Evolutionary conservation across 1,139 yeast species (phyloP).

Genomic region (Arxiozyma slooffiae): DNA sequence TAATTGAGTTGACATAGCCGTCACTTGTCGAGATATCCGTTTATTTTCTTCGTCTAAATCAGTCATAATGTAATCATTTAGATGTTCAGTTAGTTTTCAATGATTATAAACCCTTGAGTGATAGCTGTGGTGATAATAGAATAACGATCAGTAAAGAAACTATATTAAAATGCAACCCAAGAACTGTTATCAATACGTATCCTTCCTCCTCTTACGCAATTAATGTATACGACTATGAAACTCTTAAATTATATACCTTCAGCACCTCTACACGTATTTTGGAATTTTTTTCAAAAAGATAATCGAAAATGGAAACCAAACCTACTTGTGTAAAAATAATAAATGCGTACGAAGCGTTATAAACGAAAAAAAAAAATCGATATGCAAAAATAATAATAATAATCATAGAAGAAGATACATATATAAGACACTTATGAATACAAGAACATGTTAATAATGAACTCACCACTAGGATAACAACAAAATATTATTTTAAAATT

Average conservation of each 20-base stretch:
- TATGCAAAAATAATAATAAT: no score
- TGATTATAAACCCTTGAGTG: not conserved
- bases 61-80: not conserved
- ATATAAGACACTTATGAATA: no score
- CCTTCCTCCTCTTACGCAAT: not conserved
- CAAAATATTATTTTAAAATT: not conserved
- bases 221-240: not conserved
- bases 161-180: not conserved
- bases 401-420: no score
- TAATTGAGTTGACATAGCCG: constrained; percentile 48
- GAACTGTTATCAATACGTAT: not conserved
- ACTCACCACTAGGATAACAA: not conserved
- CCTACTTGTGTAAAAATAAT: not conserved
- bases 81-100: not conserved
- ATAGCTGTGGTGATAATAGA: no score
- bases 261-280: not conserved
- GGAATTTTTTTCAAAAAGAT: no score
- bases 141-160: no score
- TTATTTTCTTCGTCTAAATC: constrained; percentile 28
- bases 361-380: not conserved
- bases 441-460: not conserved
- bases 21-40: constrained; percentile 46
- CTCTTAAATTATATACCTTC: not conserved
- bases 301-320: not conserved
- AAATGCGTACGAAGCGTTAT: not conserved